Evolutionary conservation across 169 alveolate genomes (phyloP).

Genomic region (Eimeria maxima): DNA sequence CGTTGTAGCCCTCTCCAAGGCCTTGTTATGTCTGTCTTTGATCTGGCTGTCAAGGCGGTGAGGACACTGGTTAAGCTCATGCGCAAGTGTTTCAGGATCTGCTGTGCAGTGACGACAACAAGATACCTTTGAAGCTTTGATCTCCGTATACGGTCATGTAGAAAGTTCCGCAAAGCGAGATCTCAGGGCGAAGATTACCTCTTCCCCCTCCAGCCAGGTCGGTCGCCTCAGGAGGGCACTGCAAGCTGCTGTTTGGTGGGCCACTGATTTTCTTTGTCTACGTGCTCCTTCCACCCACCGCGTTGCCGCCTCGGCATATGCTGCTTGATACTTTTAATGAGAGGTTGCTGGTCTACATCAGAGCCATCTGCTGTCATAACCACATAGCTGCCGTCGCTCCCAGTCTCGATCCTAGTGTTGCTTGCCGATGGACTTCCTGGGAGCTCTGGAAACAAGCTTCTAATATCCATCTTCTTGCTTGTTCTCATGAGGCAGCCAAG

Average conservation of each 20-base stretch:
- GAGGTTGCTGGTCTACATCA: background rate
- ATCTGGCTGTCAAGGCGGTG: background rate
- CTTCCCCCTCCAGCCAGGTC: background rate
- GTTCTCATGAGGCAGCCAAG: background rate
- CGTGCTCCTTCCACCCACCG: background rate
- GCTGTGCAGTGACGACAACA: conserved; percentile 14
- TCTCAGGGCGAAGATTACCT: background rate
- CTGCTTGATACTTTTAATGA: background rate
- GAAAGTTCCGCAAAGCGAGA: background rate
- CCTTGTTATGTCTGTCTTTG: background rate
- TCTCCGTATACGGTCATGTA: background rate
- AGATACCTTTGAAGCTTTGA: background rate
- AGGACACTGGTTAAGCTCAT: too few species aligned
- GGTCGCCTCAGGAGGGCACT: background rate
- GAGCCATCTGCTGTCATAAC: background rate
- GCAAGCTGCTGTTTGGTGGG: background rate
- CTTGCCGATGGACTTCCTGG: background rate
- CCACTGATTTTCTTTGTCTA: conserved; percentile 1
- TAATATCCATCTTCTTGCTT: background rate
- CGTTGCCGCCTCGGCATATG: background rate
- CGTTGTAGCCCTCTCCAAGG: background rate
- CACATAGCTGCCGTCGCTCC: background rate
- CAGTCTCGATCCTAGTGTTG: background rate
- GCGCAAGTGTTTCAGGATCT: background rate
- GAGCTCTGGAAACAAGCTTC: background rate